Evolutionary conservation across 1,284 basidiomycete species (phyloP), one percentile per base, ranked within the genome.

Genomic region (Blastosporella zonata): DNA sequence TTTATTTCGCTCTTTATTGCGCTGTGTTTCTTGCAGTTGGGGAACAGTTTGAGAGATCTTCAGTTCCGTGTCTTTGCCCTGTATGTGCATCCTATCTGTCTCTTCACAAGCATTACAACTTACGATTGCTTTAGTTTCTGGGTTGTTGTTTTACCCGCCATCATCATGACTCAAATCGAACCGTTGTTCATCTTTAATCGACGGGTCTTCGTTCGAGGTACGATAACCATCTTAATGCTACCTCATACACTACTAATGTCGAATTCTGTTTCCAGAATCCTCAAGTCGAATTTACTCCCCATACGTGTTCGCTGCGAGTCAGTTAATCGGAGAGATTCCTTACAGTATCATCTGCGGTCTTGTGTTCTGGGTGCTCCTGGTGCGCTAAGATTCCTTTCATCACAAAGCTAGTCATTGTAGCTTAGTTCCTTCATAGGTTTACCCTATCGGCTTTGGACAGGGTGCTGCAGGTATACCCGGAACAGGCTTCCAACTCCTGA

Each of bases 31-130:
- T 71, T 97, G 47, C 83, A 88, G 62, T 73, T 94, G 18, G 73
- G 73, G 3, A 64, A 59, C 37, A 84, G 82, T 52, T 55, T 81
- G 33, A 78, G 84, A 41, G 83, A 88, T 40, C 69, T 97, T 23
- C 89, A 97, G 62, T 95, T 93, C 72, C 78, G 90, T 29, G 80
- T 92, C 28, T 94, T 94, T 67, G 79, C 75, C 22, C 81, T 89
- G 84, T 84, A 54, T 59, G 81, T 69, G 18, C n/a, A 18, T 35
- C 18, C 12, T 6, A 6, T 17, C 17, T 6, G 13, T 15, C 43
- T 28, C 6, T 47, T 62, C 29, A 31, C 12, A 31, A 31, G 29
- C 7, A 31, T 31, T 12, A 3, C 29, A 31, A 6, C 38, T 47
- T 5, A 43, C 34, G 1, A n/a, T 56, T 12, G 52, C 47, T 35